A percentile compares a stretch with the other conserved stretches of the same genome.
Evolutionary conservation across 495 filamentous ascomycete species (phyloP).

Genomic region (Penicillium coprophilum): DNA sequence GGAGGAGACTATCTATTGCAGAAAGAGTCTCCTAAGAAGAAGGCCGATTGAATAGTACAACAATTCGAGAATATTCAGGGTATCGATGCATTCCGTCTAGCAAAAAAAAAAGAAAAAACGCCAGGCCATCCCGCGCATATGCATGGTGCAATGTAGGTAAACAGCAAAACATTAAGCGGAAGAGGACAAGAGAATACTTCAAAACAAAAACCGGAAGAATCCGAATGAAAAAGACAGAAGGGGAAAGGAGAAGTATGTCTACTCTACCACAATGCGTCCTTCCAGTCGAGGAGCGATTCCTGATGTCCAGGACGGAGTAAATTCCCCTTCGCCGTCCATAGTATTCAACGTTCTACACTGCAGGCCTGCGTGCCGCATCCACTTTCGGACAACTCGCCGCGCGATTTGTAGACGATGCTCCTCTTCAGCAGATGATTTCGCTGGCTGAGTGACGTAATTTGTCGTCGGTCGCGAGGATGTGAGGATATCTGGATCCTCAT

Average conservation of each 20-base stretch:
- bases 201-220: background rate
- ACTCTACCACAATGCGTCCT: slow-evolving; percentile 62
- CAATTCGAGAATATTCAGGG: slow-evolving; percentile 2
- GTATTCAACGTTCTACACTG: slow-evolving; percentile 35
- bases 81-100: slow-evolving; percentile 10
- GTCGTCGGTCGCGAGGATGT: slow-evolving; percentile 34
- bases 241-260: slow-evolving; percentile 3
- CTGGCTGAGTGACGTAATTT: slow-evolving; percentile 45
- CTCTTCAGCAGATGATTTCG: slow-evolving; percentile 40
- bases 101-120: too few species aligned
- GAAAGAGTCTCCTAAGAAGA: slow-evolving; percentile 11
- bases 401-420: slow-evolving; percentile 48
- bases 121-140: slow-evolving; percentile 4
- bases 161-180: background rate
- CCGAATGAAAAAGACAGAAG: background rate
- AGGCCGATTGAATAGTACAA: slow-evolving; percentile 11
- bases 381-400: slow-evolving; percentile 64
- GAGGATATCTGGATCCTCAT: slow-evolving; percentile 44
- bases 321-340: slow-evolving; percentile 49
- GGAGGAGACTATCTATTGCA: slow-evolving; percentile 27
- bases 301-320: slow-evolving; percentile 72
- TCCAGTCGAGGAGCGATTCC: slow-evolving; percentile 75
- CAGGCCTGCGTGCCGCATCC: slow-evolving; percentile 70
- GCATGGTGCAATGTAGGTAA: slow-evolving; percentile 8
- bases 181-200: background rate